Conservation (phyloP, 768 basidiomycete genomes). For the Leccinum subtestaceum region DNA sequence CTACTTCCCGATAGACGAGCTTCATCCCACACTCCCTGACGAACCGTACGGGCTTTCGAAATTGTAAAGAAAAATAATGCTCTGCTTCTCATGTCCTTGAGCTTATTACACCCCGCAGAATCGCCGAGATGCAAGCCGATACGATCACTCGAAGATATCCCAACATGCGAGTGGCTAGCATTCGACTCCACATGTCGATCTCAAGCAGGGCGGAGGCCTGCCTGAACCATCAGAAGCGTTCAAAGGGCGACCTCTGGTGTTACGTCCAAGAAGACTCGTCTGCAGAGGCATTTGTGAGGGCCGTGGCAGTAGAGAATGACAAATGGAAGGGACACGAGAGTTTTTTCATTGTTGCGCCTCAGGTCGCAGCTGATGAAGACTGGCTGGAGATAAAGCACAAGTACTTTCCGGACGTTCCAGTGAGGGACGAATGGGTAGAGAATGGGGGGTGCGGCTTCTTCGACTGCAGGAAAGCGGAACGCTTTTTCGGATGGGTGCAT, state of each 20-base stretch:
- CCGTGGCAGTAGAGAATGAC: background rate
- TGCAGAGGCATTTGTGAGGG: slow-evolving; percentile 37
- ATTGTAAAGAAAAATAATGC: background rate
- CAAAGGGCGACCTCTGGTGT: slow-evolving; percentile 32
- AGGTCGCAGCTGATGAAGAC: background rate
- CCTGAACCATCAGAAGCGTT: background rate
- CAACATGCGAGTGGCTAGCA: background rate
- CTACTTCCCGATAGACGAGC: background rate
- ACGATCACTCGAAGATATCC: background rate
- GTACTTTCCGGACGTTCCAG: background rate
- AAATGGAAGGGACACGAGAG: background rate
- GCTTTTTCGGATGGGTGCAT: background rate
- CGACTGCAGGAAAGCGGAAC: background rate
- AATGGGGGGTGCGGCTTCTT: background rate
- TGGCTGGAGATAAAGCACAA: background rate
- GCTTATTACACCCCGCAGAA: background rate
- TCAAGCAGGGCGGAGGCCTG: background rate
- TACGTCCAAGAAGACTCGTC: slow-evolving; percentile 67
- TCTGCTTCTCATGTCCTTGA: background rate
- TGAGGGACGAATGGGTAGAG: background rate
- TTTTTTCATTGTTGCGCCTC: background rate
- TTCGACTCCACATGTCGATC: background rate
- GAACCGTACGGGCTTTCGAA: background rate
- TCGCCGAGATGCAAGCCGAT: background rate
- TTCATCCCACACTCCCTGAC: background rate